Evolutionary conservation across 2,329 filamentous ascomycete genomes (phyloP).

Genomic region (Teratosphaeria destructans): DNA sequence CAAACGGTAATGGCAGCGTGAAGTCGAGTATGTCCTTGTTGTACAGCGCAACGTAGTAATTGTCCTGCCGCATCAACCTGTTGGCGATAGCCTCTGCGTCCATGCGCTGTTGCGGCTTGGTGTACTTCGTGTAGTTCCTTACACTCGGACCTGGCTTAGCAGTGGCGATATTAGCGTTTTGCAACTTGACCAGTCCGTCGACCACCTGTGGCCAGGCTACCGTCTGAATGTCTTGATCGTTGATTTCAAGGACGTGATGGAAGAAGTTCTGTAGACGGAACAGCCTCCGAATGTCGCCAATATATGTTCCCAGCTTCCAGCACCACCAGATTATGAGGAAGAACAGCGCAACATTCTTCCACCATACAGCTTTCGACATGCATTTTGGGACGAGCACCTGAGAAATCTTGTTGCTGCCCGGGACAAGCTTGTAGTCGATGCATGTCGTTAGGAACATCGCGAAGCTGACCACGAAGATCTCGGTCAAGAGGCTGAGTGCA

Average conservation of each 20-base stretch:
- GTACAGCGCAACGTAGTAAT: slow-evolving; percentile 91
- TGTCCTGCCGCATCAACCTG: slow-evolving; percentile 88
- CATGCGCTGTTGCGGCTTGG: slow-evolving; percentile 58
- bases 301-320: slow-evolving; percentile 64
- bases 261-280: slow-evolving; percentile 78
- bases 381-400: slow-evolving; percentile 64
- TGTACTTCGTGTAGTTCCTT: slow-evolving; percentile 51
- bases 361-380: slow-evolving; percentile 59
- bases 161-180: slow-evolving; percentile 83
- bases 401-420: slow-evolving; percentile 50
- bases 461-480: slow-evolving; percentile 71
- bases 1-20: slow-evolving; percentile 72
- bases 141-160: slow-evolving; percentile 50
- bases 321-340: slow-evolving; percentile 78
- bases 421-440: slow-evolving; percentile 66
- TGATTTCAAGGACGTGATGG: slow-evolving; percentile 68
- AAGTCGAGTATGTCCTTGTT: slow-evolving; percentile 93
- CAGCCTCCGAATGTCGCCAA: slow-evolving; percentile 63
- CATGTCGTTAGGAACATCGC: slow-evolving; percentile 78
- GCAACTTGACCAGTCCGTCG: slow-evolving; percentile 68
- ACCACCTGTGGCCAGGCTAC: slow-evolving; percentile 92
- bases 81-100: slow-evolving; percentile 97
- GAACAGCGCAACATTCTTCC: slow-evolving; percentile 73
- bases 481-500: slow-evolving; percentile 64
- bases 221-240: slow-evolving; percentile 79